Evolutionary conservation across 306 rosid species (phyloP), one percentile per base, ranked within the genome.

Genomic region (Glycine tomentella): DNA sequence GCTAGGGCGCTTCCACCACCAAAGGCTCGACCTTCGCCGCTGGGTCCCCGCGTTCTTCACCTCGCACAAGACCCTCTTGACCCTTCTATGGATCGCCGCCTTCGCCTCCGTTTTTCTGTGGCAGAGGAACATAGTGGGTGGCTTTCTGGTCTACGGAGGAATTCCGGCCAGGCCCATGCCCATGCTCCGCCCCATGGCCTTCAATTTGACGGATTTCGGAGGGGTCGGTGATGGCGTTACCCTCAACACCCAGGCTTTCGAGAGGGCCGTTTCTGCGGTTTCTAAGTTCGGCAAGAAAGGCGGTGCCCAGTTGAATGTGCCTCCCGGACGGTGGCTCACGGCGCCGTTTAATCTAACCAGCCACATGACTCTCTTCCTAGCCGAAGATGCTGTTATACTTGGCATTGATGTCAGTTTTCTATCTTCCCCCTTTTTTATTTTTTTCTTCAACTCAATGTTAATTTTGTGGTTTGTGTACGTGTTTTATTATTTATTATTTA

Each of bases 321-420:
- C 99, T 9, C 87, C 98, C 3, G 99, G 99, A 4, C 94, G 93
- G 7, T 95, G 99, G 99, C 94, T 95, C 1, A 95, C 99, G 12
- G 99, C 94, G 9, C 99, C 99, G 0, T 95, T 95, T 74, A 95
- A 95, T 87, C 99, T 95, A 72, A 95, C 99, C n/a, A 93, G 98
- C 66, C 98, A 90, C 72, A 81, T 95, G 91, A 95, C 99, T 86
- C 87, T 95, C 0, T 95, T 95, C 82, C 90, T 95, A 34, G 98
- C 97, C 74, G 79, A 92, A 84, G 88, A 83, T 83, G 89, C 98
- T 85, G 98, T 87, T 77, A 91, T 95, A 59, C 94, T 95, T 10
- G 99, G 91, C 72, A 57, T 93, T 85, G 90, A 88, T 92, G 99
- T 91, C 33, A 66, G 90, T 68, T 58, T 70, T 7, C 31, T 17